Conservation (phyloP, 352 stramenopile species). For the Phytophthora palmivora region DNA sequence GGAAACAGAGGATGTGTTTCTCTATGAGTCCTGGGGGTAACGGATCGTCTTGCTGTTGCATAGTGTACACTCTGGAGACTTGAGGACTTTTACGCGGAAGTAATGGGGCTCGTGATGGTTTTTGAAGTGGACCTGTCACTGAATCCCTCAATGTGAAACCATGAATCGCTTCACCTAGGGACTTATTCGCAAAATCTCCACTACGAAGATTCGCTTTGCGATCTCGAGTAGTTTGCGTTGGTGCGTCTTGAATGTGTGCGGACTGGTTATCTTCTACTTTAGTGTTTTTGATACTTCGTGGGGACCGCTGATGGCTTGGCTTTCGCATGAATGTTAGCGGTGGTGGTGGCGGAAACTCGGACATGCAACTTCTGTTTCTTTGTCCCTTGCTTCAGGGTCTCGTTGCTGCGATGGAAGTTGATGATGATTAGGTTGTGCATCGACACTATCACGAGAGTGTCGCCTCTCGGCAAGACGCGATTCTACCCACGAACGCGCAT, state of each 20-base stretch:
- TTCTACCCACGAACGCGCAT: conserved; percentile 6
- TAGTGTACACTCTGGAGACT: conserved; percentile 22
- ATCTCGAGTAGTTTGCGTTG: conserved; percentile 1
- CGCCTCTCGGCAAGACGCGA: conserved; percentile 14
- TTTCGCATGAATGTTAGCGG: conserved; percentile 1
- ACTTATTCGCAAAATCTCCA: conserved; percentile 76
- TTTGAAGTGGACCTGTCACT: not conserved
- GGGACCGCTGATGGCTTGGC: not conserved
- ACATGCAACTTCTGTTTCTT: not conserved
- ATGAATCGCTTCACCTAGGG: conserved; percentile 63
- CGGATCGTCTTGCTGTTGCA: conserved; percentile 16
- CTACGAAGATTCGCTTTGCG: conserved; percentile 42
- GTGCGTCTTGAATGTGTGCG: conserved; percentile 1
- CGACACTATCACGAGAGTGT: conserved; percentile 1
- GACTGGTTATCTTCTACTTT: conserved; percentile 2
- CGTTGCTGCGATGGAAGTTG: conserved; percentile 65
- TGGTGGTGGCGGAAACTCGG: conserved; percentile 6
- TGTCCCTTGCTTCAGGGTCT: conserved; percentile 46
- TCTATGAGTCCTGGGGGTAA: conserved; percentile 19
- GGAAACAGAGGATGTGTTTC: conserved; percentile 18
- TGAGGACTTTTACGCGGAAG: conserved; percentile 22
- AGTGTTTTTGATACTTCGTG: conserved; percentile 1
- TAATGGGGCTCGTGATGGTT: not conserved
- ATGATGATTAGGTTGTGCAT: conserved; percentile 26
- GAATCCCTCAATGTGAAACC: conserved; percentile 57